Evolutionary conservation across 441 rosid genomes (phyloP).

Genomic region (Corymbia calophylla): DNA sequence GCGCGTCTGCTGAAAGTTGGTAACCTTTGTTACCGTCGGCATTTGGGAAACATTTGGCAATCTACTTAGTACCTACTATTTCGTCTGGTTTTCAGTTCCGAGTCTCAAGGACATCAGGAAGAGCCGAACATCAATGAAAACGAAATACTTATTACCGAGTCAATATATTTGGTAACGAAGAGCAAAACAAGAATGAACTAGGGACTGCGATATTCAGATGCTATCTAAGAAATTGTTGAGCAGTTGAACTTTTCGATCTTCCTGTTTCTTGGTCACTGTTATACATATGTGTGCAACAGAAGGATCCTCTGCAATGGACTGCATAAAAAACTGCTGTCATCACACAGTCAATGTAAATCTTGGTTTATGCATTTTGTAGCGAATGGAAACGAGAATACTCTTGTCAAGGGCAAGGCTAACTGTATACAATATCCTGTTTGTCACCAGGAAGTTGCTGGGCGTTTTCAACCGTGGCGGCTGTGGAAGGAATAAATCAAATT

Average conservation of each 20-base stretch:
- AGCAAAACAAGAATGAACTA: rapidly evolving
- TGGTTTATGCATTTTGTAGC: background rate
- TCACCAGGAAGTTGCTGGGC: slow-evolving; percentile 10
- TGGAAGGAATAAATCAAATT: slow-evolving; percentile 2
- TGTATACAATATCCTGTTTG: background rate
- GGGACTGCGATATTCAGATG: background rate
- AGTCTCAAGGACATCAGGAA: background rate
- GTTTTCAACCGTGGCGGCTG: background rate
- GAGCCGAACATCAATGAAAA: background rate
- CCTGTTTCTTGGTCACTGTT: background rate
- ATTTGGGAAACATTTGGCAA: background rate
- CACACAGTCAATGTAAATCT: background rate
- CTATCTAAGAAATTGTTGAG: background rate
- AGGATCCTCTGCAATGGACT: background rate
- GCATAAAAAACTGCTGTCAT: background rate
- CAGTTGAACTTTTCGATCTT: background rate
- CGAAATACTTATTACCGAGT: background rate
- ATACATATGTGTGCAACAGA: background rate
- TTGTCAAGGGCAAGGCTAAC: background rate
- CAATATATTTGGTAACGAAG: background rate
- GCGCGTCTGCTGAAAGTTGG: background rate
- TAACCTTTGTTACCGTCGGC: background rate
- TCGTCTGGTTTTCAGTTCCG: background rate
- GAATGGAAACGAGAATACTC: background rate
- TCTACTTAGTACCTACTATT: background rate